Conservation (phyloP, 2,329 filamentous ascomycete genomes). For the Calycina herbarum region DNA sequence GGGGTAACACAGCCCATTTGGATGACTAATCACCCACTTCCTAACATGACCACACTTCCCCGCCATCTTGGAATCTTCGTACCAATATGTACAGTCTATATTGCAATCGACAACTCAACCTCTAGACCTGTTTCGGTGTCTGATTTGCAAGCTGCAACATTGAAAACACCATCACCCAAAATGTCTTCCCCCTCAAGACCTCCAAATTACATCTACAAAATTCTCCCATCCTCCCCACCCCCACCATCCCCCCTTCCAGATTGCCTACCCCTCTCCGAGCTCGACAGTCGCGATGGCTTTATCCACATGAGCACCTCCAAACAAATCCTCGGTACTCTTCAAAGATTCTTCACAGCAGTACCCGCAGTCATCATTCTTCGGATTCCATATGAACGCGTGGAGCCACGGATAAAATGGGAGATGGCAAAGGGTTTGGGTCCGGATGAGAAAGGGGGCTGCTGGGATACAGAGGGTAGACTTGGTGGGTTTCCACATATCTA, state of each 20-base stretch:
- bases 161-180: neutral
- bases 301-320: conserved; percentile 32
- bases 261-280: conserved; percentile 32
- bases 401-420: conserved; percentile 30
- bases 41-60: no score
- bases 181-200: conserved; percentile 5
- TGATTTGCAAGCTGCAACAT: neutral
- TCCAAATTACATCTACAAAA: conserved; percentile 37
- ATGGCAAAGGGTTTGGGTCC: conserved; percentile 26
- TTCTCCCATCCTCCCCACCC: conserved; percentile 30
- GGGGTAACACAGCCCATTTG: no score
- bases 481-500: conserved; percentile 36
- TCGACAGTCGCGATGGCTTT: conserved; percentile 33
- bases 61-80: neutral
- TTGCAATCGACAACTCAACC: neutral
- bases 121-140: neutral
- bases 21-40: no score
- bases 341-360: conserved; percentile 29
- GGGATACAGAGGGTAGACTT: conserved; percentile 30
- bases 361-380: conserved; percentile 29
- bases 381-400: conserved; percentile 29
- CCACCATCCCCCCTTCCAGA: conserved; percentile 28
- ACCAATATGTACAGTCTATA: neutral
- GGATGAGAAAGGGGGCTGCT: conserved; percentile 28
- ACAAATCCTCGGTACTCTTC: conserved; percentile 32